Conservation (phyloP, 257 asterid genomes). For the Lavandula angustifolia region DNA sequence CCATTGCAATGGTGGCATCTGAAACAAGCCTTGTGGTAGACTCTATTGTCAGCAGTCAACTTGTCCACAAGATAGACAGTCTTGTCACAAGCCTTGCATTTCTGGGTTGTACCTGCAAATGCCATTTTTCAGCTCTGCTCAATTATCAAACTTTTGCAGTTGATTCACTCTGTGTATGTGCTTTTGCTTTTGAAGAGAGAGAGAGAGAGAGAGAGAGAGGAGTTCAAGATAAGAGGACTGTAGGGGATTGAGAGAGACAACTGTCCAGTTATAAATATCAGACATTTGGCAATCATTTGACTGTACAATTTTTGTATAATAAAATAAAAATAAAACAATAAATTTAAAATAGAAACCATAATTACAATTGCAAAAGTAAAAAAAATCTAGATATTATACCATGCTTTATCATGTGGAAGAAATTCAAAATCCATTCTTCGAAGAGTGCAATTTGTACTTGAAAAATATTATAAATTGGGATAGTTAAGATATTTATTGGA, state of each 20-base stretch:
- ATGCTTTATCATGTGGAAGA: no score
- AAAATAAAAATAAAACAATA: not conserved
- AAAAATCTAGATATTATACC: no score
- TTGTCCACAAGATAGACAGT: conserved; percentile 91
- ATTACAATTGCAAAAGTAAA: no score
- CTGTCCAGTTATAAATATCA: conserved; percentile 35
- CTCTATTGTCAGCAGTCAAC: conserved; percentile 83
- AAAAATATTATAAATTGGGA: no score
- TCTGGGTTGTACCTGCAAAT: conserved; percentile 95
- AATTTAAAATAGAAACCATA: no score
- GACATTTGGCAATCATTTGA: conserved; percentile 42
- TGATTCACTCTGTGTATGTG: not conserved
- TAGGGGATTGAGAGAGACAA: conserved; percentile 32
- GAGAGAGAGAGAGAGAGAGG: conserved; percentile 28
- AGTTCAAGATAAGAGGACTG: conserved; percentile 35
- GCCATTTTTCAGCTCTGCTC: conserved; percentile 52
- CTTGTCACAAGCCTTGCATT: conserved; percentile 94
- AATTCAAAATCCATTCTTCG: not conserved
- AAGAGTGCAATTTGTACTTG: not conserved
- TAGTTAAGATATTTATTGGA: not conserved
- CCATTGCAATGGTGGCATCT: conserved; percentile 95
- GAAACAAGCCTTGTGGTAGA: conserved; percentile 88
- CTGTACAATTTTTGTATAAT: conserved; percentile 2
- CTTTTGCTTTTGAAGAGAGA: conserved; percentile 19
- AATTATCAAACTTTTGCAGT: conserved; percentile 8